These are phyloP conservation scores for Luffa aegyptiaca DNA, from an alignment of 306 rosid genomes.

Conservation along the genomic window DNA sequence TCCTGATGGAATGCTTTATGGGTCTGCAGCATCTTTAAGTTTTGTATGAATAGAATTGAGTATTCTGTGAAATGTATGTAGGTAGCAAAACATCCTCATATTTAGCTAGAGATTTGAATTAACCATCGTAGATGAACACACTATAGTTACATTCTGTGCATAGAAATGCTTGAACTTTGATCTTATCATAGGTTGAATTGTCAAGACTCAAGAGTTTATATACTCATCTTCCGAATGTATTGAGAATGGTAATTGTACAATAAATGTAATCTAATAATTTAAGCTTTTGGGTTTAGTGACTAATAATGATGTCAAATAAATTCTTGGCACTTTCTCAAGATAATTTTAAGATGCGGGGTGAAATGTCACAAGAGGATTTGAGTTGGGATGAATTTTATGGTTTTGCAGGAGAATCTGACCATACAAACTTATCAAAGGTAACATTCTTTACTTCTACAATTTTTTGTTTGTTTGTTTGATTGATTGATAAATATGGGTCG, in stretches of 20 bases:
- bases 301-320: not conserved
- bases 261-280: not conserved
- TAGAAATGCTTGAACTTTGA: conserved; percentile 5
- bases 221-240: not conserved
- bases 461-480: no score
- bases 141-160: not conserved
- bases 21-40: not conserved
- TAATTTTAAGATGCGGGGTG: no score
- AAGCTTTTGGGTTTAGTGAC: not conserved
- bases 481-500: no score
- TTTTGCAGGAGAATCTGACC: no score
- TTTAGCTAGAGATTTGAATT: conserved; percentile 29
- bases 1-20: not conserved
- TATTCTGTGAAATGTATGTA: not conserved
- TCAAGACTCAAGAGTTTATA: not conserved
- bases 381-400: no score
- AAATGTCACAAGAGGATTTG: no score
- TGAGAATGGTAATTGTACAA: not conserved
- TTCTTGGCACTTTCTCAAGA: no score
- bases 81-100: conserved; percentile 13
- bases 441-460: no score
- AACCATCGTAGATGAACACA: not conserved
- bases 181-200: not conserved
- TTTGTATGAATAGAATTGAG: not conserved
- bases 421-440: no score